A percentile compares a stretch with the other conserved stretches of the same genome.
Evolutionary conservation across 2,329 filamentous ascomycete species (phyloP).

Genomic region (Fusarium sp.): DNA sequence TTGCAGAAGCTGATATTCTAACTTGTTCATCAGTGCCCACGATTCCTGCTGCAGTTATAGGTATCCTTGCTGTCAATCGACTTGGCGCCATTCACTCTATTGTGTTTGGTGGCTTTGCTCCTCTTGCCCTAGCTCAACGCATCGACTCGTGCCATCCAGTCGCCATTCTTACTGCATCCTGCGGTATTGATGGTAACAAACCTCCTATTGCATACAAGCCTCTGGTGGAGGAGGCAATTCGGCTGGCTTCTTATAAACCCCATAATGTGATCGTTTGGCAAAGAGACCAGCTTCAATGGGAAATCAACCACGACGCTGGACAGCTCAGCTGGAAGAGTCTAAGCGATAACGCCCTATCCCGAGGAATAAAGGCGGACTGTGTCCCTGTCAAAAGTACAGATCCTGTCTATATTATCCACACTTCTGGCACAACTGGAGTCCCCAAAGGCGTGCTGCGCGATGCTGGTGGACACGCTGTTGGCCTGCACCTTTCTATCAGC

Average conservation of each 20-base stretch:
- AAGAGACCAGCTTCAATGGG: slow-evolving; percentile 80
- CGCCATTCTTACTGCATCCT: slow-evolving; percentile 87
- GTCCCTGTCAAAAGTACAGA: slow-evolving; percentile 85
- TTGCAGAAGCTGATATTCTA: background rate
- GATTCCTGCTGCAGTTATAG: slow-evolving; percentile 90
- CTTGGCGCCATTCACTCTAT: slow-evolving; percentile 91
- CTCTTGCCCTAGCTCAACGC: slow-evolving; percentile 83
- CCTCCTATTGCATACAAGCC: slow-evolving; percentile 81
- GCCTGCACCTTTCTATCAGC: slow-evolving; percentile 82
- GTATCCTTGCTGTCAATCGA: slow-evolving; percentile 83
- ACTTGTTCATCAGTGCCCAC: slow-evolving; percentile 80
- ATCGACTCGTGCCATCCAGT: slow-evolving; percentile 85
- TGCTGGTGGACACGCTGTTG: slow-evolving; percentile 88
- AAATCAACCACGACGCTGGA: slow-evolving; percentile 74
- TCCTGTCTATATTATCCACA: slow-evolving; percentile 91
- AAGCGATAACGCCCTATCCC: slow-evolving; percentile 75
- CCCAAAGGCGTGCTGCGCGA: slow-evolving; percentile 88
- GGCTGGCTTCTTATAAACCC: slow-evolving; percentile 77
- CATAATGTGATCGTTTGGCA: slow-evolving; percentile 84
- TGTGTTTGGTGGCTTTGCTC: slow-evolving; percentile 93
- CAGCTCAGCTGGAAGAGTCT: slow-evolving; percentile 85
- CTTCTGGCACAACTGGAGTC: slow-evolving; percentile 82
- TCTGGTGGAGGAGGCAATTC: slow-evolving; percentile 80
- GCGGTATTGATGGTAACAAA: slow-evolving; percentile 89
- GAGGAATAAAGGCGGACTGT: slow-evolving; percentile 76